phyloP scores from a whole-genome alignment of 2,329 filamentous ascomycete species.

The Mollisiaceae sp. region DNA sequence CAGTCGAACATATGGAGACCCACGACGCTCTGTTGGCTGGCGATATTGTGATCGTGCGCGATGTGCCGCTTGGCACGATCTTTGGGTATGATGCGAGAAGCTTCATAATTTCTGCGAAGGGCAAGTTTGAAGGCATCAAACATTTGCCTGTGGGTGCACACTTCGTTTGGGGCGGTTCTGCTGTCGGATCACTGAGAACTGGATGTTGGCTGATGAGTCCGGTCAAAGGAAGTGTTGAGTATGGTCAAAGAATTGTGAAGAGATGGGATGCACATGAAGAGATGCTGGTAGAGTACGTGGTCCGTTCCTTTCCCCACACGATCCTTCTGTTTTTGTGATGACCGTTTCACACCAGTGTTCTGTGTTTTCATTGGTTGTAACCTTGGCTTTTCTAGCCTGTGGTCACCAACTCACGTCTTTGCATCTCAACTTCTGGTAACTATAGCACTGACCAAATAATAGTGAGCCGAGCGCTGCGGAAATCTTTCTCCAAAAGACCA shows the following conservation, averaged over 20 bases:
- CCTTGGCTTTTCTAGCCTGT: neutral
- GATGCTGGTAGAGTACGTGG: slow-evolving; percentile 49
- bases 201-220: slow-evolving; percentile 60
- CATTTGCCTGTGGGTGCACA: slow-evolving; percentile 61
- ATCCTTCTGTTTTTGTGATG: neutral
- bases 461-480: slow-evolving; percentile 51
- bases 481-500: slow-evolving; percentile 50
- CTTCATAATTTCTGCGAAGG: slow-evolving; percentile 55
- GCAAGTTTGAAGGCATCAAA: slow-evolving; percentile 58
- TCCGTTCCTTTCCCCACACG: neutral
- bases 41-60: slow-evolving; percentile 59
- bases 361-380: neutral
- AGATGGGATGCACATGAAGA: slow-evolving; percentile 64
- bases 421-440: neutral
- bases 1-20: slow-evolving; percentile 20
- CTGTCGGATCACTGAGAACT: slow-evolving; percentile 54
- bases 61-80: slow-evolving; percentile 48
- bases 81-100: slow-evolving; percentile 44
- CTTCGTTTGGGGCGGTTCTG: slow-evolving; percentile 63
- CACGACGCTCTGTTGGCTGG: slow-evolving; percentile 42
- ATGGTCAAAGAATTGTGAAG: slow-evolving; percentile 48
- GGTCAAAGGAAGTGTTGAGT: slow-evolving; percentile 35
- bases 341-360: neutral
- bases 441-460: slow-evolving; percentile 10
- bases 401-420: neutral